Evolutionary conservation across 805 yeast genomes (phyloP).

Genomic region (Nakazawaea holstii): DNA sequence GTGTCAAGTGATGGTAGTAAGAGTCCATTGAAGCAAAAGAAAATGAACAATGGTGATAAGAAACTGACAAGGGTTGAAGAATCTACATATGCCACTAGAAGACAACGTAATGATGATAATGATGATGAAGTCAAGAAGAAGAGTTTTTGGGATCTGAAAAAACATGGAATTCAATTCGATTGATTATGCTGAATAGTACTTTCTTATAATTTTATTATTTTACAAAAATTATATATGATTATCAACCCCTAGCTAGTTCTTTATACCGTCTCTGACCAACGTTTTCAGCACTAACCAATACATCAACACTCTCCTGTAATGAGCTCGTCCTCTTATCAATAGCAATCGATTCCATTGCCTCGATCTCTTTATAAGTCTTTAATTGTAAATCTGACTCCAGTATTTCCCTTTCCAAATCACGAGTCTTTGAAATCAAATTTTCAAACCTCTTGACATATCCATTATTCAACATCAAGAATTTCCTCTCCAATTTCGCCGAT

Average conservation of each 20-base stretch:
- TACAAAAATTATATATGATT: neutral
- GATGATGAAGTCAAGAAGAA: neutral
- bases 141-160: conserved; percentile 10
- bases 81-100: neutral
- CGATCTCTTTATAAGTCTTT: conserved; percentile 13
- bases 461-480: conserved; percentile 21
- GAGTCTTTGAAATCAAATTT: conserved; percentile 14
- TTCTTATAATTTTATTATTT: no score
- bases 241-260: conserved; percentile 5
- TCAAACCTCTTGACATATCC: conserved; percentile 28
- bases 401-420: conserved; percentile 14
- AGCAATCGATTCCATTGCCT: conserved; percentile 10
- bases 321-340: conserved; percentile 7
- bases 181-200: neutral
- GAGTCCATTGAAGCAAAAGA: conserved; percentile 7
- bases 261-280: conserved; percentile 12
- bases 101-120: neutral
- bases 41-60: neutral
- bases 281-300: conserved; percentile 11
- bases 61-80: neutral
- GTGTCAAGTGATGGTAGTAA: conserved; percentile 1
- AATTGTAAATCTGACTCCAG: conserved; percentile 9
- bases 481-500: conserved; percentile 26
- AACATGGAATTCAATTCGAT: conserved; percentile 8
- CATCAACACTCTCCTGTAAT: conserved; percentile 12